These are phyloP conservation scores for Fusarium sp. DNA, from an alignment of 2,329 filamentous ascomycete species.

Conservation along the genomic window DNA sequence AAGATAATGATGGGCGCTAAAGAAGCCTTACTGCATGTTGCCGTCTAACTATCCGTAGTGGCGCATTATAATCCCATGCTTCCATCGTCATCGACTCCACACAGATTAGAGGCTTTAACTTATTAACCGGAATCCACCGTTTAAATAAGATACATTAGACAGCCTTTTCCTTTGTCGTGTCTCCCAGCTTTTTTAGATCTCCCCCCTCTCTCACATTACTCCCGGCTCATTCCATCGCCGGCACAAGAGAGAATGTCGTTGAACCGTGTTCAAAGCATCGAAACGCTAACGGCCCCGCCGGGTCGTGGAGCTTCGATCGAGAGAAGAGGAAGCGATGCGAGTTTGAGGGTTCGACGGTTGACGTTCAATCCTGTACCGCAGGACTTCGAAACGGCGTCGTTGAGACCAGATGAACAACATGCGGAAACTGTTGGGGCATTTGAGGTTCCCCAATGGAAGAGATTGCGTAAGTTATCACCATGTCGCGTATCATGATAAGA, in stretches of 20 bases:
- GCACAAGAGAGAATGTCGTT: constrained; percentile 60
- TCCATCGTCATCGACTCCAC: constrained; percentile 38
- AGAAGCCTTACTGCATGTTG: constrained; percentile 26
- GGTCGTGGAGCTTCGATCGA: constrained; percentile 46
- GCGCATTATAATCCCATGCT: constrained; percentile 35
- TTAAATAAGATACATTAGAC: constrained; percentile 10
- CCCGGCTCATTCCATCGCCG: neutral
- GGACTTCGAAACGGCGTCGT: constrained; percentile 61
- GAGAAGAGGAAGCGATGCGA: constrained; percentile 60
- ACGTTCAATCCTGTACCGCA: constrained; percentile 69
- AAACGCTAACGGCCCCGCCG: constrained; percentile 58
- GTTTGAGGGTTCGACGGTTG: constrained; percentile 62
- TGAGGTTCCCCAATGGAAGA: constrained; percentile 67
- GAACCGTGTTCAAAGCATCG: constrained; percentile 65
- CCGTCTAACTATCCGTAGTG: constrained; percentile 11
- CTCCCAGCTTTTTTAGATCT: neutral
- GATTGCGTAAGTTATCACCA: constrained; percentile 58
- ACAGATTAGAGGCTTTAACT: neutral
- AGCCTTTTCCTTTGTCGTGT: neutral
- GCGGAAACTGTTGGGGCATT: constrained; percentile 66
- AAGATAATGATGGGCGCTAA: constrained; percentile 13
- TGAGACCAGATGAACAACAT: constrained; percentile 54
- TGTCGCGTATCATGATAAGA: neutral
- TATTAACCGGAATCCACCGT: constrained; percentile 7
- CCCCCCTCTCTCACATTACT: neutral